Evolutionary conservation across 176 grass and related monocot genomes (phyloP), one percentile per base, ranked within the genome.

Genomic region (Carex scoparia): DNA sequence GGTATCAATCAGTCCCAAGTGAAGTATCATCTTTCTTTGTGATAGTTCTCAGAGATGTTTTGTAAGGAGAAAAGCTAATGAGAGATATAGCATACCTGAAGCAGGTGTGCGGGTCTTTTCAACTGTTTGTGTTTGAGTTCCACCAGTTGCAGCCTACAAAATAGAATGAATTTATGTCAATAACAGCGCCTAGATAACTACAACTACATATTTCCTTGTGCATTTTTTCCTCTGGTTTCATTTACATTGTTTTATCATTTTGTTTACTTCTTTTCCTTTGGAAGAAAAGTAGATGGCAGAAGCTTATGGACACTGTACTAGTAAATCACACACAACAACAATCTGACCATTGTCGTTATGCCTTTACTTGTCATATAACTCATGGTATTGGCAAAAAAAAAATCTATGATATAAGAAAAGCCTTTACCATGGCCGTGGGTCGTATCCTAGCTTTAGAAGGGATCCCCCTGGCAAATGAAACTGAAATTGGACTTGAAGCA

Each of bases 361-460:
- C 19, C 9, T 2, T n/a, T 55, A 77, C 4, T 63, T 63, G 19
- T 9, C 5, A 62, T n/a, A 63, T 63, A 63, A 63, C 19, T 23
- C 3, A 77, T 57, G 74, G 19, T 32, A 16, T 9, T n/a, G 2
- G 14, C 19, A 9, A 63, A 6, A 58, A 78, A 57, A 35, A 5
- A 27, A 15, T 79, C 23, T 35, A 33, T 4, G 19, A 35, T 10
- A 8, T 53, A 35, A 58, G 38, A 58, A 9, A 35, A 57, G 5
- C 49, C 10, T 18, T 79, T 79, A 79, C 74, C 53, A 57, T 79
- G 16, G 5, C 12, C 58, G 14, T 79, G 51, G 6, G 1, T 79
- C 81, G 61, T 32, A 83, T 69, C 81, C 81, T 83, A 54, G 63
- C 44, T 83, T 83, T 37, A 69, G 81, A 42, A 69, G 12, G 48